Conservation (phyloP, 1,139 yeast species). For the Geotrichum australiense region DNA sequence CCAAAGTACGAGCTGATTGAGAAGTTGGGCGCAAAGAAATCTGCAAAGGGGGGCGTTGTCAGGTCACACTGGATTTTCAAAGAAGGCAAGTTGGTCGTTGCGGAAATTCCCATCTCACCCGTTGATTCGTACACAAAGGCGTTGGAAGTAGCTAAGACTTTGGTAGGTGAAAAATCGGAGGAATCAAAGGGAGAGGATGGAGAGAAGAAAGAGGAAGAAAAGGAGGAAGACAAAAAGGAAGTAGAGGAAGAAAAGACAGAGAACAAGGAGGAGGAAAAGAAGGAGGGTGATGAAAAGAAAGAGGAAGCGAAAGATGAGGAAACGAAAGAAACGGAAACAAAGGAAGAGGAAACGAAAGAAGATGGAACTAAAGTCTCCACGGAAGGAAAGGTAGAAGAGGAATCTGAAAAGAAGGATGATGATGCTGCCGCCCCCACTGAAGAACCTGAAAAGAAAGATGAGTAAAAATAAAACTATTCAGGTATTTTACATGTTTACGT, state of each 20-base stretch:
- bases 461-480: too few species aligned
- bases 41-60: slow-evolving; percentile 56
- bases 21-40: slow-evolving; percentile 73
- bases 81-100: slow-evolving; percentile 63
- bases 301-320: slow-evolving; percentile 8
- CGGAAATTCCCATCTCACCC: slow-evolving; percentile 67
- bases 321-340: slow-evolving; percentile 6
- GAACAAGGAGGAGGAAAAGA: slow-evolving; percentile 12
- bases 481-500: too few species aligned
- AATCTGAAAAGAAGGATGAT: slow-evolving; percentile 1
- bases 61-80: slow-evolving; percentile 88
- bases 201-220: slow-evolving; percentile 16
- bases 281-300: slow-evolving; percentile 13
- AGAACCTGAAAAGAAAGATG: too few species aligned
- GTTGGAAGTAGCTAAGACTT: slow-evolving; percentile 23
- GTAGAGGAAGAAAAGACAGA: slow-evolving; percentile 6
- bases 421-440: slow-evolving; percentile 8
- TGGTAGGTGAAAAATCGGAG: slow-evolving; percentile 16
- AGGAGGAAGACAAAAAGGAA: not conserved
- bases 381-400: slow-evolving; percentile 18
- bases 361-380: too few species aligned
- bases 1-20: slow-evolving; percentile 64
- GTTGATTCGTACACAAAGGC: slow-evolving; percentile 66
- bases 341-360: slow-evolving; percentile 21
- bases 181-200: slow-evolving; percentile 18